Evolutionary conservation across 495 filamentous ascomycete species (phyloP).

Genomic region (Neurospora sp.): DNA sequence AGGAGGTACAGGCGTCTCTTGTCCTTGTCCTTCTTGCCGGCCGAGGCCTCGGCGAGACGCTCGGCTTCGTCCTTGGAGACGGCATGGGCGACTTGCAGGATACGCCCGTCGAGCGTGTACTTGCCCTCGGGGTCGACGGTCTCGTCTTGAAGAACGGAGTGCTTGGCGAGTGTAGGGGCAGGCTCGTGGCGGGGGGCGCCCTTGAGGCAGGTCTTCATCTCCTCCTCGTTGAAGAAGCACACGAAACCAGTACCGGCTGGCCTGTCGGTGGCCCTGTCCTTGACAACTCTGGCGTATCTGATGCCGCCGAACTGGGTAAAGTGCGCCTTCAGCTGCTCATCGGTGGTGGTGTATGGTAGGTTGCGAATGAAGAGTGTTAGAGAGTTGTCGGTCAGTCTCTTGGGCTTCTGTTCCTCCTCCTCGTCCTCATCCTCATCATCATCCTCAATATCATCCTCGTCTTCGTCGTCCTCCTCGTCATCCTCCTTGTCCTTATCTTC

Average conservation of each 20-base stretch:
- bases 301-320: conserved; percentile 76
- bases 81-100: conserved; percentile 74
- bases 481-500: conserved; percentile 32
- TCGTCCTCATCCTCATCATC: conserved; percentile 33
- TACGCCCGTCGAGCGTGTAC: conserved; percentile 83
- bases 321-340: conserved; percentile 70
- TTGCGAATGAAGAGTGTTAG: conserved; percentile 90
- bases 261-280: conserved; percentile 71
- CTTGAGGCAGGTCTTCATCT: conserved; percentile 62
- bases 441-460: conserved; percentile 29
- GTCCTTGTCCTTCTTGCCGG: conserved; percentile 62
- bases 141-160: conserved; percentile 78
- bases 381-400: conserved; percentile 43
- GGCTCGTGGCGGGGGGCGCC: conserved; percentile 53
- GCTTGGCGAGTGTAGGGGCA: conserved; percentile 40
- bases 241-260: conserved; percentile 92
- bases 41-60: conserved; percentile 60
- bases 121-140: conserved; percentile 61
- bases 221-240: conserved; percentile 71
- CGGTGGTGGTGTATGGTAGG: conserved; percentile 74
- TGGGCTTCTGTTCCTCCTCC: conserved; percentile 25
- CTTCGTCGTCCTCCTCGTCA: conserved; percentile 37
- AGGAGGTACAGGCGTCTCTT: conserved; percentile 89
- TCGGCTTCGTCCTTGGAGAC: conserved; percentile 71
- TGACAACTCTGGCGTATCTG: conserved; percentile 80